Evolutionary conservation across 306 rosid species (phyloP), one percentile per base, ranked within the genome.

Genomic region (Benincasa hispida): DNA sequence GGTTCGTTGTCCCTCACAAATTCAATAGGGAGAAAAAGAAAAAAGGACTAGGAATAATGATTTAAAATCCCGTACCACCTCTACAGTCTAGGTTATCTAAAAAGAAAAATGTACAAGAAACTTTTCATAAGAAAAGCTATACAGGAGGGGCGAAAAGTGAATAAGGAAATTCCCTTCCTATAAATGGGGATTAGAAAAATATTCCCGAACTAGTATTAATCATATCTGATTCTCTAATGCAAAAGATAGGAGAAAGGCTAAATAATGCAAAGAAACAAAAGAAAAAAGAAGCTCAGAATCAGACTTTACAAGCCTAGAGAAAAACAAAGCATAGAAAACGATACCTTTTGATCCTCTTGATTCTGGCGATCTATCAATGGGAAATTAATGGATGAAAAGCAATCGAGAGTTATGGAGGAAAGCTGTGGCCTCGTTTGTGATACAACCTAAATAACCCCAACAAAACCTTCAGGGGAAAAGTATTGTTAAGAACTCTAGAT

Each of bases 311-410:
- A 79, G 57, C 78, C 67, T 39, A 62, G 79, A 69, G 59, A 55
- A 48, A 70, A 55, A 80, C 68, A 55, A 42, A 66, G 74, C 51
- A 72, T 53, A 74, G 56, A 51, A 78, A 81, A n/a, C 54, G 75
- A 86, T 88, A 90, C 97, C 96, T 90, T 89, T 82, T 73, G 79
- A 32, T 85, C 89, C 92, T 90, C 91, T 82, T 77, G 81, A 56
- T 86, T 78, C 76, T 77, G 60, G 79, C 76, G 79, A 77, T 81
- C 87, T 86, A 92, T 81, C 93, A 90, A 78, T 82, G 92, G 88
- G 83, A 82, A 76, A 82, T 81, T 82, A 87, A 85, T 35, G 78
- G 89, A 79, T 48, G 91, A 76, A 80, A 77, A 59, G 41, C 74
- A 81, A 78, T 79, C 92, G 81, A 80, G 81, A 75, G 77, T 77